A percentile compares a stretch with the other conserved stretches of the same genome.
These are phyloP conservation scores for Cyclotella sp. DNA, from an alignment of 108 stramenopile species.

Conservation along the genomic window DNA sequence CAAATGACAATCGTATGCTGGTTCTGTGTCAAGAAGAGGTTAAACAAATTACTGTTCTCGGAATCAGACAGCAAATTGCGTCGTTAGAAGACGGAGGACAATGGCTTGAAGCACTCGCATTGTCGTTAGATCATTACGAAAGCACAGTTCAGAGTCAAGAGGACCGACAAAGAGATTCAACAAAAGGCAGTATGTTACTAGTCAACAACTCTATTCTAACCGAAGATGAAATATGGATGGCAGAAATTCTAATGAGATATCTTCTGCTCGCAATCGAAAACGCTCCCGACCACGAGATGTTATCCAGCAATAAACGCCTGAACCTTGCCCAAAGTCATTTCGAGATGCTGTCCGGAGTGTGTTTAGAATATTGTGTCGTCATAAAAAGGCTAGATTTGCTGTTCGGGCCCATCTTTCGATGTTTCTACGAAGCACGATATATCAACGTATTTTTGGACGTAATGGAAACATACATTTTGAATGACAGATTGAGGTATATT, in stretches of 20 bases:
- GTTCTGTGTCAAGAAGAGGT: slow-evolving; percentile 81
- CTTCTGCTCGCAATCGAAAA: slow-evolving; percentile 89
- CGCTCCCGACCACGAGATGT: slow-evolving; percentile 70
- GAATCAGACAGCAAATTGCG: slow-evolving; percentile 65
- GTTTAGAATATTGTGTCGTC: slow-evolving; percentile 88
- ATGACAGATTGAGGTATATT: slow-evolving; percentile 82
- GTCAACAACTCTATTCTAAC: slow-evolving; percentile 36
- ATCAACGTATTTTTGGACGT: slow-evolving; percentile 83
- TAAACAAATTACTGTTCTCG: slow-evolving; percentile 64
- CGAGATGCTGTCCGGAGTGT: slow-evolving; percentile 93
- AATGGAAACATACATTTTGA: slow-evolving; percentile 89
- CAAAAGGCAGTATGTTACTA: slow-evolving; percentile 17
- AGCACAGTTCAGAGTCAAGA: slow-evolving; percentile 74
- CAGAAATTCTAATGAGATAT: slow-evolving; percentile 85
- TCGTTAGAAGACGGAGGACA: slow-evolving; percentile 89
- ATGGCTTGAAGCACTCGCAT: slow-evolving; percentile 94
- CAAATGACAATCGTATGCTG: slow-evolving; percentile 74
- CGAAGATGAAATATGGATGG: slow-evolving; percentile 90
- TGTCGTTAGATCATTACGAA: slow-evolving; percentile 89
- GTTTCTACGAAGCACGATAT: slow-evolving; percentile 76
- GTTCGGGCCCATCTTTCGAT: slow-evolving; percentile 82
- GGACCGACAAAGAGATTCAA: slow-evolving; percentile 59
- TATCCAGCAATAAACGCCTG: slow-evolving; percentile 29
- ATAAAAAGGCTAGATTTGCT: slow-evolving; percentile 88
- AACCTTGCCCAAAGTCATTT: slow-evolving; percentile 89